Evolutionary conservation across 257 asterid species (phyloP).

Genomic region (Gynochthodes officinalis): DNA sequence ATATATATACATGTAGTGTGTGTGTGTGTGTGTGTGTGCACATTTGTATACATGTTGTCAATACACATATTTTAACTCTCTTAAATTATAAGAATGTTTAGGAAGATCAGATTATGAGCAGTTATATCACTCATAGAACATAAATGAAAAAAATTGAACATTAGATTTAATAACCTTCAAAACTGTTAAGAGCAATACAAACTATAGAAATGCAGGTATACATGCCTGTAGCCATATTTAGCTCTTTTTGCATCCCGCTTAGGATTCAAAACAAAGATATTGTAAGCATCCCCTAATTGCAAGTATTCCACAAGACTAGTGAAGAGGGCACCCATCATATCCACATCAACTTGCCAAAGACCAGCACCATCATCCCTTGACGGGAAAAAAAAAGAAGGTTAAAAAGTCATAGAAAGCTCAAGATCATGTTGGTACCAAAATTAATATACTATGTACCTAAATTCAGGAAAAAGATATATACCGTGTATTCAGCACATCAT

Average conservation of each 20-base stretch:
- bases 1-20: too few species aligned
- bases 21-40: too few species aligned
- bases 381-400: constrained; percentile 25
- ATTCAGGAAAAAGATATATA: constrained; percentile 26
- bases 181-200: background rate
- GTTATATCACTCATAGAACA: background rate
- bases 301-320: constrained; percentile 91
- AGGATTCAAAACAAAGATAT: constrained; percentile 84
- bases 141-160: too few species aligned
- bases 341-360: constrained; percentile 95
- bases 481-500: constrained; percentile 56
- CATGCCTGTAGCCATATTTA: constrained; percentile 87
- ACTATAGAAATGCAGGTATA: background rate
- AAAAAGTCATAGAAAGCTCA: constrained; percentile 17
- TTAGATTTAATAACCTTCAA: background rate
- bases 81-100: background rate
- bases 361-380: constrained; percentile 59
- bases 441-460: constrained; percentile 8
- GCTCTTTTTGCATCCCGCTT: constrained; percentile 62
- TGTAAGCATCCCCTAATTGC: constrained; percentile 81
- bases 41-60: background rate
- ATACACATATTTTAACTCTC: background rate
- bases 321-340: constrained; percentile 76
- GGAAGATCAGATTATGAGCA: background rate
- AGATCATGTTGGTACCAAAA: constrained; percentile 5